Conservation (phyloP, 139 green algal species). For the Nannochloris sp. region DNA sequence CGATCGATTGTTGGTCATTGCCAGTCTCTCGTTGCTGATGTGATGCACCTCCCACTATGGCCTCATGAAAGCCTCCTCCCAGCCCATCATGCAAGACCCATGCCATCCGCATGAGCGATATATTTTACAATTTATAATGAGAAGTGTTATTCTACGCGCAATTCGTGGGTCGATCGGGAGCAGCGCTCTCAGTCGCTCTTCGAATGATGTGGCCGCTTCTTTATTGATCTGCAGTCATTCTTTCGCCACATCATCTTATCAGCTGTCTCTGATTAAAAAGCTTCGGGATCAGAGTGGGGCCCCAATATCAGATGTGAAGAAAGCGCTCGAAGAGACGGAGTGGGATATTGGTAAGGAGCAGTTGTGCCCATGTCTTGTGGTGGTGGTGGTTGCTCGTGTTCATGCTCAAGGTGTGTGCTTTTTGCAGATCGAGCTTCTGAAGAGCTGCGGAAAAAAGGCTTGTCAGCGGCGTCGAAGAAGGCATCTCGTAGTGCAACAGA, state of each 20-base stretch:
- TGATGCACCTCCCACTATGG: too few relatives aligned
- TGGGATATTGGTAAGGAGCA: slow-evolving; percentile 51
- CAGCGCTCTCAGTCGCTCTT: not conserved
- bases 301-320: slow-evolving; percentile 78
- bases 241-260: not conserved
- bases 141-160: not conserved
- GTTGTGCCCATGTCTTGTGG: not conserved
- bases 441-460: slow-evolving; percentile 67
- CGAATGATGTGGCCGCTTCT: not conserved
- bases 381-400: not conserved
- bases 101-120: too few relatives aligned
- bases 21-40: too few relatives aligned
- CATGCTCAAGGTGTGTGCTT: not conserved
- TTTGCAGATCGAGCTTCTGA: slow-evolving; percentile 40
- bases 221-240: not conserved
- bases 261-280: slow-evolving; percentile 53
- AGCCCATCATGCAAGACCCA: too few relatives aligned
- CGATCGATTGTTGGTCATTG: too few relatives aligned
- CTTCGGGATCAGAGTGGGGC: slow-evolving; percentile 63
- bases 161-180: not conserved
- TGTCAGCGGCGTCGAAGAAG: slow-evolving; percentile 86
- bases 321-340: slow-evolving; percentile 36
- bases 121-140: not conserved
- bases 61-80: too few relatives aligned
- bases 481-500: slow-evolving; percentile 66